Conservation (phyloP, 176 grass and related monocot species). For the Raddia distichophylla region DNA sequence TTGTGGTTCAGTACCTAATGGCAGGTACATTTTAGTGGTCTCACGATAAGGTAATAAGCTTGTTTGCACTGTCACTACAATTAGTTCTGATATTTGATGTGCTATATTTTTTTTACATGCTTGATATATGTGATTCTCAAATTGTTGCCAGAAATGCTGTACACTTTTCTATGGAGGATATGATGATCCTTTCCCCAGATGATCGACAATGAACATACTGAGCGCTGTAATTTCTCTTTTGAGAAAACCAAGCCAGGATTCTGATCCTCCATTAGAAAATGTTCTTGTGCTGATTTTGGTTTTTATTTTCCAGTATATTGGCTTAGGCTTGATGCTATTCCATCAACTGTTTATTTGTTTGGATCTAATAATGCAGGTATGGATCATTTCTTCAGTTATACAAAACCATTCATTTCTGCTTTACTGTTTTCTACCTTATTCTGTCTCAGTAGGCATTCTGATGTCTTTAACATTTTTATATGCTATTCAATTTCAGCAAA, state of each 20-base stretch:
- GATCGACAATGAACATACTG: slow-evolving; percentile 58
- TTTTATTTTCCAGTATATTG: not conserved
- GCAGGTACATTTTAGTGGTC: not conserved
- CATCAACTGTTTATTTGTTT: not conserved
- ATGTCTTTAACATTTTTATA: not conserved
- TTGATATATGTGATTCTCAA: not conserved
- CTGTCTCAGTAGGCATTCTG: not conserved
- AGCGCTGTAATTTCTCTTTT: slow-evolving; percentile 46
- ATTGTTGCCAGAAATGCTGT: not conserved
- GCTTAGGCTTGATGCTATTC: not conserved
- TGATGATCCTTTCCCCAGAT: slow-evolving; percentile 65
- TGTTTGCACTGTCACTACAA: not conserved
- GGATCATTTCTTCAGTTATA: too few relatives aligned
- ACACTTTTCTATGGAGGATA: slow-evolving; percentile 19
- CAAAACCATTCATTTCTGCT: too few relatives aligned
- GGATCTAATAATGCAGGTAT: too few relatives aligned
- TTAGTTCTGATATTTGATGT: not conserved
- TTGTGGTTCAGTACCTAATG: not conserved
- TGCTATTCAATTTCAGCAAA: slow-evolving; percentile 52
- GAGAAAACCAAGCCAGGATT: slow-evolving; percentile 55
- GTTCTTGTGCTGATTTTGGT: not conserved
- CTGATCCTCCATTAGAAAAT: slow-evolving; percentile 39
- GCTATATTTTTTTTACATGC: not conserved
- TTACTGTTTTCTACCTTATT: not conserved
- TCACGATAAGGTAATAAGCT: not conserved